phyloP scores from a whole-genome alignment of 768 basidiomycete species.

The Naematelia encephala region DNA sequence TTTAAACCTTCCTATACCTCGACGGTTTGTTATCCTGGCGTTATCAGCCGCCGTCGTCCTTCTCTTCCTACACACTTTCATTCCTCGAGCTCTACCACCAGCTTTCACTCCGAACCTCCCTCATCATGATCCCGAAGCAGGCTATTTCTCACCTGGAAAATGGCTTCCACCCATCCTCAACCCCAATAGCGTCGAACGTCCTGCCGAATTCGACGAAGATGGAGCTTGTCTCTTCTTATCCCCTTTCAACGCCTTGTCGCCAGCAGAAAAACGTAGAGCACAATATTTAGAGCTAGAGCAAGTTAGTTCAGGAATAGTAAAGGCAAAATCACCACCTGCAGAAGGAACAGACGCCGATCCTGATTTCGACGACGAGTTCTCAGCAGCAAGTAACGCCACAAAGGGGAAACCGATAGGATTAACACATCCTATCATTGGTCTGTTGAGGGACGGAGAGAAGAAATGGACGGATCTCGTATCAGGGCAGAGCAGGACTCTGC shows the following conservation, averaged over 20 bases:
- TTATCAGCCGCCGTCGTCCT: slow-evolving; percentile 33
- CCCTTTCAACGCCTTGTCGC: slow-evolving; percentile 43
- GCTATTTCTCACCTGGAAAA: slow-evolving; percentile 44
- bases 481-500: slow-evolving; percentile 74
- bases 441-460: slow-evolving; percentile 80
- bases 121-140: slow-evolving; percentile 32
- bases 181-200: slow-evolving; percentile 26
- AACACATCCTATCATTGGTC: slow-evolving; percentile 70
- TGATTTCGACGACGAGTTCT: slow-evolving; percentile 32
- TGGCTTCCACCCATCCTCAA: slow-evolving; percentile 47
- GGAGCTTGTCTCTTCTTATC: slow-evolving; percentile 48
- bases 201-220: slow-evolving; percentile 48
- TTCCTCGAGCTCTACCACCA: slow-evolving; percentile 33
- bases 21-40: slow-evolving; percentile 40
- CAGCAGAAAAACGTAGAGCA: slow-evolving; percentile 43
- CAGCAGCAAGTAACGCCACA: slow-evolving; percentile 14
- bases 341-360: slow-evolving; percentile 19
- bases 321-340: slow-evolving; percentile 16
- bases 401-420: slow-evolving; percentile 22
- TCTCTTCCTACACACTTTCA: slow-evolving; percentile 43
- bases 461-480: slow-evolving; percentile 65
- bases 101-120: slow-evolving; percentile 26
- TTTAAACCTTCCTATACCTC: slow-evolving; percentile 31
- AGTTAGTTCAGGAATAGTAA: slow-evolving; percentile 42
- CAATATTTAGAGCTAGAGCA: slow-evolving; percentile 32